Conservation (phyloP, 2,329 filamentous ascomycete species). For the Fusarium sp. region DNA sequence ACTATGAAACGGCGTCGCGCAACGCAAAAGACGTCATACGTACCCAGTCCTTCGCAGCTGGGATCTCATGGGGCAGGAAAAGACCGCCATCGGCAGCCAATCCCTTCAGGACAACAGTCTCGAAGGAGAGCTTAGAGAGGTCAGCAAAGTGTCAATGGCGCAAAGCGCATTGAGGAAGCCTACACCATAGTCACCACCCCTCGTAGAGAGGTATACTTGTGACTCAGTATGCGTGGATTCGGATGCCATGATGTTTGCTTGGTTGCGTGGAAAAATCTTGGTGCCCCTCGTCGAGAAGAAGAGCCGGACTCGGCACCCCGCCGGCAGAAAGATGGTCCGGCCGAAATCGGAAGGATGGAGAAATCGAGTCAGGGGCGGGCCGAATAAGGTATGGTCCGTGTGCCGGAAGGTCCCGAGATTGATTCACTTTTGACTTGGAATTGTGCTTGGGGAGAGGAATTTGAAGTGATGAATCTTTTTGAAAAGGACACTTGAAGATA, state of each 20-base stretch:
- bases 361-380: background rate
- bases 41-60: slow-evolving; percentile 70
- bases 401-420: background rate
- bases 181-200: slow-evolving; percentile 46
- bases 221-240: slow-evolving; percentile 41
- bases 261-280: slow-evolving; percentile 34
- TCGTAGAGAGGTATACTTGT: slow-evolving; percentile 45
- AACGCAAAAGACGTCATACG: slow-evolving; percentile 58
- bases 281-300: slow-evolving; percentile 32
- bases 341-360: slow-evolving; percentile 28
- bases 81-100: slow-evolving; percentile 86
- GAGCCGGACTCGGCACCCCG: slow-evolving; percentile 30
- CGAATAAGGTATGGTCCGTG: background rate
- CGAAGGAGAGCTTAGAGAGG: slow-evolving; percentile 77
- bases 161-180: background rate
- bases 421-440: background rate
- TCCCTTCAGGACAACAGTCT: slow-evolving; percentile 88
- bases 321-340: slow-evolving; percentile 38
- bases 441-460: background rate
- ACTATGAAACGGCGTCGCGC: background rate
- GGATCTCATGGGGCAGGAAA: slow-evolving; percentile 86
- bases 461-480: background rate
- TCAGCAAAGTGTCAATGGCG: slow-evolving; percentile 5
- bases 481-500: background rate
- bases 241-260: slow-evolving; percentile 37